A percentile compares a stretch with the other conserved stretches of the same genome.
These are phyloP conservation scores for Fusarium sp. DNA, from an alignment of 2,329 filamentous ascomycete genomes.

Conservation along the genomic window DNA sequence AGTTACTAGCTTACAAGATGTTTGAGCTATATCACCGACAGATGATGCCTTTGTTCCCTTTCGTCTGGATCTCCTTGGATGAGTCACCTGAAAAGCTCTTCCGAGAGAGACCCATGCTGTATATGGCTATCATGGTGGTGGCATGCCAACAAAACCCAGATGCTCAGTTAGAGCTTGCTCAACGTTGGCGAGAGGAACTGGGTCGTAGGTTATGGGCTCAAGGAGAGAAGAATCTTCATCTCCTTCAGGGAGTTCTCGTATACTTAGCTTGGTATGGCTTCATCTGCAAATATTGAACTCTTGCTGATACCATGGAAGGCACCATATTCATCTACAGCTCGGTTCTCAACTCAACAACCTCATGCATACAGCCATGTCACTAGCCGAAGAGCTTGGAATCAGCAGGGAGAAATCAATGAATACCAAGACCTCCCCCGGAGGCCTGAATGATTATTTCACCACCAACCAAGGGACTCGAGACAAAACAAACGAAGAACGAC, in stretches of 20 bases:
- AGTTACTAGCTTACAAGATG: slow-evolving; percentile 3
- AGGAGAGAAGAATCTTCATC: slow-evolving; percentile 10
- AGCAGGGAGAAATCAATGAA: not conserved
- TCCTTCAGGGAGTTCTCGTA: slow-evolving; percentile 1
- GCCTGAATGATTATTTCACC: slow-evolving; percentile 2
- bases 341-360: slow-evolving; percentile 14
- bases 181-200: slow-evolving; percentile 10
- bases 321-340: slow-evolving; percentile 13
- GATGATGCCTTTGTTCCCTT: slow-evolving; percentile 21
- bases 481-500: not conserved
- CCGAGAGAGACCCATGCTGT: slow-evolving; percentile 5
- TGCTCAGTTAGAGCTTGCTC: slow-evolving; percentile 10
- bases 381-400: slow-evolving; percentile 4
- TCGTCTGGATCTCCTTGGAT: not conserved
- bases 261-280: slow-evolving; percentile 15
- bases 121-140: slow-evolving; percentile 22
- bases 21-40: slow-evolving; percentile 7
- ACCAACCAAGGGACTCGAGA: not conserved
- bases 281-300: not conserved
- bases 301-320: not conserved
- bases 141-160: slow-evolving; percentile 12
- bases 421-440: not conserved
- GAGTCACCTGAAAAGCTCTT: slow-evolving; percentile 2
- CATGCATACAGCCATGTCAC: slow-evolving; percentile 19
- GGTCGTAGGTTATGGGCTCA: slow-evolving; percentile 12